These are phyloP conservation scores for Apiotrichum montevideense DNA, from an alignment of 1,284 basidiomycete species.

Conservation along the genomic window DNA sequence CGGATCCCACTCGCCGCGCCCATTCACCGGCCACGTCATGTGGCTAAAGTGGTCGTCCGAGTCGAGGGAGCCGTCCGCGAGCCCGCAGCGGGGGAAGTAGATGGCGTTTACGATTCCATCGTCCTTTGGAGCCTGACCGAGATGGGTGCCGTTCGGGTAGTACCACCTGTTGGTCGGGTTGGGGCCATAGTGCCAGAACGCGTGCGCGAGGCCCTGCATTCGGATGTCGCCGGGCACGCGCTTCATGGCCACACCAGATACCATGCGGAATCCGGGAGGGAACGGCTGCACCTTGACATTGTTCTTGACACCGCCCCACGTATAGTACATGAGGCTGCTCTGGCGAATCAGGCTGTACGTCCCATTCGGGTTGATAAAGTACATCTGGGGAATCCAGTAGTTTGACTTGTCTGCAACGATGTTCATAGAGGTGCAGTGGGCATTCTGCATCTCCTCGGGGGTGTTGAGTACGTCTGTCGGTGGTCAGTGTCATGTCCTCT, in stretches of 20 bases:
- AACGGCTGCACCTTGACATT: background rate
- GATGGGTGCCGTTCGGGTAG: background rate
- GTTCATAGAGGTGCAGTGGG: conserved; percentile 1
- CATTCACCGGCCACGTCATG: conserved; percentile 44
- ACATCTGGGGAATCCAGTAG: too few species aligned
- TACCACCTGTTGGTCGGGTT: background rate
- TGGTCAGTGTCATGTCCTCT: background rate
- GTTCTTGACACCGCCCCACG: background rate
- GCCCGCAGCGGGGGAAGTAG: conserved; percentile 37
- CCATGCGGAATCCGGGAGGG: conserved; percentile 4
- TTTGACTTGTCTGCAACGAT: too few species aligned
- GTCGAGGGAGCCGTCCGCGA: conserved; percentile 37
- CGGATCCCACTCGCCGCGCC: conserved; percentile 6
- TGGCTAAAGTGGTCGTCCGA: conserved; percentile 46
- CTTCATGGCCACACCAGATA: conserved; percentile 44
- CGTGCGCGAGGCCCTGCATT: background rate
- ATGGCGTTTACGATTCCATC: background rate
- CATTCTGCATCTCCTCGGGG: conserved; percentile 16
- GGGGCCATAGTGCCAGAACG: background rate
- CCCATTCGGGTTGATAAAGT: too few species aligned
- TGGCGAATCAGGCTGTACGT: too few species aligned
- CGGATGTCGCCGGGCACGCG: background rate
- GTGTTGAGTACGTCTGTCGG: conserved; percentile 18
- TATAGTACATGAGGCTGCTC: too few species aligned
- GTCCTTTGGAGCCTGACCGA: background rate